A percentile compares a stretch with the other conserved stretches of the same genome.
Conservation (phyloP, 495 filamentous ascomycete genomes). For the Echria macrotheca region DNA sequence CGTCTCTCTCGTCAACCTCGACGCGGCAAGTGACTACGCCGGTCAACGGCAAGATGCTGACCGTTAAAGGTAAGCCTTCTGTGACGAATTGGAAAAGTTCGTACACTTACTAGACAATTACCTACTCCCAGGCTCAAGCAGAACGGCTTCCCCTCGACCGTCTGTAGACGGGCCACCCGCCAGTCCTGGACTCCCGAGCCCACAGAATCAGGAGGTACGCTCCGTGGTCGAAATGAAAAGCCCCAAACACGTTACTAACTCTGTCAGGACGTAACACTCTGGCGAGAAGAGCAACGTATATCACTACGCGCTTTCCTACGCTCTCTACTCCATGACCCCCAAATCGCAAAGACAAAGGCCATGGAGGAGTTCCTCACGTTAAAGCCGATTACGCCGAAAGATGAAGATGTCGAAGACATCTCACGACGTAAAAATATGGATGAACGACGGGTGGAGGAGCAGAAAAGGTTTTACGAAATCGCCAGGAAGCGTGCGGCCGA, state of each 20-base stretch:
- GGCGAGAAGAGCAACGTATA: constrained; percentile 85
- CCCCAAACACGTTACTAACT: constrained; percentile 1
- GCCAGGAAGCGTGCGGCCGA: constrained; percentile 84
- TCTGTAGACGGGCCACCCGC: constrained; percentile 30
- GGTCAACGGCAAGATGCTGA: constrained; percentile 33
- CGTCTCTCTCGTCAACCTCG: constrained; percentile 73
- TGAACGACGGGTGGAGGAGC: constrained; percentile 81
- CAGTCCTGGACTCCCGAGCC: constrained; percentile 18
- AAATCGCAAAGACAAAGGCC: constrained; percentile 72
- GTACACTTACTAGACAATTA: constrained; percentile 27
- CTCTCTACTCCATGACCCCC: constrained; percentile 73
- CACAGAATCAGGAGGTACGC: constrained; percentile 20
- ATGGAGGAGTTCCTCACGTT: constrained; percentile 75
- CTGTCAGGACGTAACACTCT: constrained; percentile 53
- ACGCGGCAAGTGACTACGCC: constrained; percentile 39
- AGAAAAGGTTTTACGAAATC: constrained; percentile 91
- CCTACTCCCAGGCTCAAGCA: constrained; percentile 28
- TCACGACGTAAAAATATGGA: constrained; percentile 74
- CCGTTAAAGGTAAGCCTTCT: constrained; percentile 32
- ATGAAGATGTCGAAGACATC: constrained; percentile 81
- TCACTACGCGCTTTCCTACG: constrained; percentile 87
- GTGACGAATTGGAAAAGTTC: background rate
- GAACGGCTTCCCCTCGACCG: constrained; percentile 30
- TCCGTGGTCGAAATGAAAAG: background rate
- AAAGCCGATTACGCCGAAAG: constrained; percentile 62